Evolutionary conservation across 345 rosid genomes (phyloP), one percentile per base, ranked within the genome.

Genomic region (Cardamine resedifolia): DNA sequence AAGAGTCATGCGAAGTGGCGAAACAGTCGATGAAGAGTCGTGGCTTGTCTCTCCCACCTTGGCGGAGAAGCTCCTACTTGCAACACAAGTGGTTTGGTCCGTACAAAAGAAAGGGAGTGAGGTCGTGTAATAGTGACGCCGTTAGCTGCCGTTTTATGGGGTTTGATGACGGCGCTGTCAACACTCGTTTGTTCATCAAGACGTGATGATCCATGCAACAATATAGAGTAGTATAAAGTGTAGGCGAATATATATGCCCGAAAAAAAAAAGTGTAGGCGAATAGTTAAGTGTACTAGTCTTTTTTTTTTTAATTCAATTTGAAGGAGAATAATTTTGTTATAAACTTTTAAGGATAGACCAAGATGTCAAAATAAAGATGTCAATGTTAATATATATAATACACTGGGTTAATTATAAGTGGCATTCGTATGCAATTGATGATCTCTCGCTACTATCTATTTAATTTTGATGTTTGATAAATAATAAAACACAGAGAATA

Each of bases 51-150:
- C 69, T 90, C 2, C 92, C 98, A 10, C 98, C 98, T 0, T 93
- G 98, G 98, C 80, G 96, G 70, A 93, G 88, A 73, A 84, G 84
- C 77, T 84, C 94, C 20, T 89, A 87, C 81, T 80, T 90, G 85
- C 87, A 83, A 21, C 85, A 85, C 72, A 93, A 90, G 79, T 90
- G 94, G 97, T 76, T 90, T 21, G 94, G 88, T n/a, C 85, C 91
- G 10, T 84, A 85, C 80, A 80, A 82, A 21, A 83, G 98, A 64
- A 86, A 81, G 58, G 55, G 78, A 7, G 31, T 82, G 30, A 14
- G 16, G 18, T 28, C 61, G 19, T 43, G 53, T 0, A 18, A 70
- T 19, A 79, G 57, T 28, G 76, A 51, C 67, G 79, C 45, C 56
- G 95, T 80, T 38, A 78, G 79, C 19, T 90, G 92, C 66, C 85